These are phyloP conservation scores for Botrytis tulipae DNA, from an alignment of 2,329 filamentous ascomycete genomes.

Conservation along the genomic window DNA sequence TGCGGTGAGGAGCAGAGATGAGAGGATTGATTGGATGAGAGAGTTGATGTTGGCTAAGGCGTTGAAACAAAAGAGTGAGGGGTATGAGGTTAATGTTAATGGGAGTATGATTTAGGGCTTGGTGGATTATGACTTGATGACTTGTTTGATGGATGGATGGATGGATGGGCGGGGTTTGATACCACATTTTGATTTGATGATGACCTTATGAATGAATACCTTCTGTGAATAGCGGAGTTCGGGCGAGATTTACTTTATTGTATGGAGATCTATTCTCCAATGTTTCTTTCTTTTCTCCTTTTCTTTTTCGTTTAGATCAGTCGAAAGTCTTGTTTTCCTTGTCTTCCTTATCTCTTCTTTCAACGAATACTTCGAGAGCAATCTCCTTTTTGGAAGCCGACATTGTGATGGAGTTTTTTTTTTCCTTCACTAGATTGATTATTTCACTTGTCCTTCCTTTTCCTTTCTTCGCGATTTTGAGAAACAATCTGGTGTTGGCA, in stretches of 20 bases:
- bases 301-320: not conserved
- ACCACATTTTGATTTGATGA: slow-evolving; percentile 8
- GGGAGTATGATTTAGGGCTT: slow-evolving; percentile 64
- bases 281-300: not conserved
- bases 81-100: slow-evolving; percentile 79
- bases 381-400: not conserved
- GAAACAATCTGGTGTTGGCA: not conserved
- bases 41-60: slow-evolving; percentile 91
- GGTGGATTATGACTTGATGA: not conserved
- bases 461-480: not conserved
- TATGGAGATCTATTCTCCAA: not conserved
- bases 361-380: not conserved
- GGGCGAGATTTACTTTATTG: not conserved
- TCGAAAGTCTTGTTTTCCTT: not conserved
- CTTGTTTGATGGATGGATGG: not conserved
- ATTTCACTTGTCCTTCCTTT: not conserved
- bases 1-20: slow-evolving; percentile 80
- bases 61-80: slow-evolving; percentile 77
- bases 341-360: not conserved
- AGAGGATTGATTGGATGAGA: slow-evolving; percentile 96
- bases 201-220: not conserved
- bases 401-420: not conserved
- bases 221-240: not conserved
- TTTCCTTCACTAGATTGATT: not conserved
- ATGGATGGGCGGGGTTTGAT: slow-evolving; percentile 7